These are phyloP conservation scores for Scytalidium sp. DNA, from an alignment of 2,329 filamentous ascomycete species.

Conservation along the genomic window DNA sequence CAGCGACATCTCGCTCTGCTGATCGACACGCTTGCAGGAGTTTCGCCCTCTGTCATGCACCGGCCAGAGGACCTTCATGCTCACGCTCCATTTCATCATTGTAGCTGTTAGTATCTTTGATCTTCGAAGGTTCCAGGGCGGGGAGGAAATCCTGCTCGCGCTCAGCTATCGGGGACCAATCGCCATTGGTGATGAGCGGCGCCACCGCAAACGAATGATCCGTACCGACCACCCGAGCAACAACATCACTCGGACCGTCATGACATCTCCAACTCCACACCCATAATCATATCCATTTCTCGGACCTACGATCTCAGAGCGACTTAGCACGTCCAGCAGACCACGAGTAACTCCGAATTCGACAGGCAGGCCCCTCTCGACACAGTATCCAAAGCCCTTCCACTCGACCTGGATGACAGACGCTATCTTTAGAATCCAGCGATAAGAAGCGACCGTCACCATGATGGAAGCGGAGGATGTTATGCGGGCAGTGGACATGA, in stretches of 20 bases:
- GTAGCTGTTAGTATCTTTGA: background rate
- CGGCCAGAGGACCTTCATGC: background rate
- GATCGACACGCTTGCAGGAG: background rate
- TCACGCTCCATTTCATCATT: background rate
- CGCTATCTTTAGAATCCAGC: background rate
- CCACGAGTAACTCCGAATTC: background rate
- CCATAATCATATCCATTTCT: background rate
- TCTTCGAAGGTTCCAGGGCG: background rate
- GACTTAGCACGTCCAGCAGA: background rate
- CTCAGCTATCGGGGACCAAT: background rate
- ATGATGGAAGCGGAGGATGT: slow-evolving; percentile 15
- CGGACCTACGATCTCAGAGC: background rate
- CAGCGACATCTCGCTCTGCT: too few species aligned
- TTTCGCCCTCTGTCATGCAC: background rate
- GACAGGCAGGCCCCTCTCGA: background rate
- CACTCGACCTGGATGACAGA: background rate
- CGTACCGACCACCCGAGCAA: background rate
- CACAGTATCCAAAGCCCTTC: background rate
- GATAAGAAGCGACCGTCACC: slow-evolving; percentile 9
- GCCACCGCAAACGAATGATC: background rate
- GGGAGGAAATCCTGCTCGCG: background rate
- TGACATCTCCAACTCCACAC: background rate
- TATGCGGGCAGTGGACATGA: slow-evolving; percentile 17
- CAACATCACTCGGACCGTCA: background rate
- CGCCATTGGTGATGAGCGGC: background rate